Evolutionary conservation across 768 basidiomycete species (phyloP).

Genomic region (Mycena venus): DNA sequence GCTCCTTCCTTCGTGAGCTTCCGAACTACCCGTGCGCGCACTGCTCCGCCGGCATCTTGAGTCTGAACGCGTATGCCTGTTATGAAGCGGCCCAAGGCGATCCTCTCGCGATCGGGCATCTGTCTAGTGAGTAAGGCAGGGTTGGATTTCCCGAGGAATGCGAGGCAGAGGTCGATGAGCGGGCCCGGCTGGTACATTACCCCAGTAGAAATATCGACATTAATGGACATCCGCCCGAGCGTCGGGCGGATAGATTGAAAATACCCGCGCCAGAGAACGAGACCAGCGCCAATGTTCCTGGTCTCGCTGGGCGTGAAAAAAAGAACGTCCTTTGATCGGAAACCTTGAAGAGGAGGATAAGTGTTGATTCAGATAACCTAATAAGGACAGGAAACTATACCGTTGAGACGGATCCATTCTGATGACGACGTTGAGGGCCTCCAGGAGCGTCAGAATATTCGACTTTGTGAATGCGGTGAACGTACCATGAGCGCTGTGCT

Average conservation of each 20-base stretch:
- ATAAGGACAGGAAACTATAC: constrained; percentile 34
- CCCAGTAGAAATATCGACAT: constrained; percentile 81
- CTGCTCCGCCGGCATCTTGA: constrained; percentile 47
- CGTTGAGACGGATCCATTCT: constrained; percentile 76
- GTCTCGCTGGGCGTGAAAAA: constrained; percentile 74
- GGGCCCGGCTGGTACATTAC: constrained; percentile 77
- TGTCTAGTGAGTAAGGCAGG: constrained; percentile 55
- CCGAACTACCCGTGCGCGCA: constrained; percentile 68
- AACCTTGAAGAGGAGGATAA: constrained; percentile 29
- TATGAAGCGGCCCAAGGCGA: constrained; percentile 69
- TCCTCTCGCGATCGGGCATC: constrained; percentile 68
- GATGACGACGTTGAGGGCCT: constrained; percentile 81
- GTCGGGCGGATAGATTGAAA: constrained; percentile 81
- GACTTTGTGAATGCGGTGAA: background rate
- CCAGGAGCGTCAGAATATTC: background rate
- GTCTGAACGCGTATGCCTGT: constrained; percentile 65
- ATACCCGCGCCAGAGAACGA: constrained; percentile 80
- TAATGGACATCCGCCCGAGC: constrained; percentile 69
- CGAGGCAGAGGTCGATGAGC: constrained; percentile 65
- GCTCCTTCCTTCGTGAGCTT: constrained; percentile 70
- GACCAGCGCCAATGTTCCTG: constrained; percentile 62
- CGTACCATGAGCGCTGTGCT: constrained; percentile 76
- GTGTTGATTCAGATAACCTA: background rate
- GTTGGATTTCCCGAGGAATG: constrained; percentile 57
- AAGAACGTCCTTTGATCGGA: constrained; percentile 80